Percentiles rank a stretch among this genome's conserved stretches.
Conservation (phyloP, 495 filamentous ascomycete species). For the Aspergillus saccharolyticus region DNA sequence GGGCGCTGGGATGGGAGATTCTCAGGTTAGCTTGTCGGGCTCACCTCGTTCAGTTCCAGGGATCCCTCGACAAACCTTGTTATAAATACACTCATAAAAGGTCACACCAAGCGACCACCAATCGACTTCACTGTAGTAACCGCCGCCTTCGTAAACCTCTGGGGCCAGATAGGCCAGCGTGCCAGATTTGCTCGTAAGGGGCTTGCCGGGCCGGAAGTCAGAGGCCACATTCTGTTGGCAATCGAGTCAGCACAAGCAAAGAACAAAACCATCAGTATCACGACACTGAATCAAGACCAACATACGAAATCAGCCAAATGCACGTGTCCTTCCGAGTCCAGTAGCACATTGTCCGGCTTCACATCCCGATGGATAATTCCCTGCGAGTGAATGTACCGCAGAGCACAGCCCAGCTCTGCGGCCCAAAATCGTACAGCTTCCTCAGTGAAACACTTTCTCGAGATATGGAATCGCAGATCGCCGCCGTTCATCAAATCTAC, state of each 20-base stretch:
- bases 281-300: slow-evolving; percentile 6
- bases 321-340: slow-evolving; percentile 92
- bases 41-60: background rate
- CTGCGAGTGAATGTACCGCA: slow-evolving; percentile 86
- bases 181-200: slow-evolving; percentile 90
- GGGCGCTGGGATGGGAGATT: slow-evolving; percentile 61
- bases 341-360: slow-evolving; percentile 93
- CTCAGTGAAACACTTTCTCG: slow-evolving; percentile 95
- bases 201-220: slow-evolving; percentile 77
- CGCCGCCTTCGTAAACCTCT: slow-evolving; percentile 85
- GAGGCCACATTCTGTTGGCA: slow-evolving; percentile 85
- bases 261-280: too few species aligned
- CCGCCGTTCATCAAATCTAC: slow-evolving; percentile 98
- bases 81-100: slow-evolving; percentile 99
- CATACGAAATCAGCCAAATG: slow-evolving; percentile 97
- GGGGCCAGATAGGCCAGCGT: slow-evolving; percentile 94
- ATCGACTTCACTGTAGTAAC: slow-evolving; percentile 84
- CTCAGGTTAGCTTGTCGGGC: slow-evolving; percentile 28
- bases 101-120: slow-evolving; percentile 98
- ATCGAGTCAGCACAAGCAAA: slow-evolving; percentile 13
- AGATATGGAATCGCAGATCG: slow-evolving; percentile 96
- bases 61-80: slow-evolving; percentile 61
- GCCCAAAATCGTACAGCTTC: slow-evolving; percentile 97
- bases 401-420: slow-evolving; percentile 84
- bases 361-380: slow-evolving; percentile 95